Evolutionary conservation across 208 protist genomes (phyloP).

Genomic region (Leishmania tarentolae): DNA sequence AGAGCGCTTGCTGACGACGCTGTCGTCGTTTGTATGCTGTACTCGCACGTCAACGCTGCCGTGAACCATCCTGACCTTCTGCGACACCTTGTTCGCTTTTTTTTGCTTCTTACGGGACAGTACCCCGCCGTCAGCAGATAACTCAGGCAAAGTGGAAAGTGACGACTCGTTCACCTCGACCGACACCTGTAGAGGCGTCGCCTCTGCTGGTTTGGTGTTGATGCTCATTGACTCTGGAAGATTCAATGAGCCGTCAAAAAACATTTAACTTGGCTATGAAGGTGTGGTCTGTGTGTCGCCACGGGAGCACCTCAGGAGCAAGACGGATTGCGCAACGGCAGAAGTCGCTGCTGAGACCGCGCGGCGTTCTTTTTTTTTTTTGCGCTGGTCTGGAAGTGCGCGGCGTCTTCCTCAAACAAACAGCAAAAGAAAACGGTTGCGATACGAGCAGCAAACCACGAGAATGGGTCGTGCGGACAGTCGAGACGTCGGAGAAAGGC

Average conservation of each 20-base stretch:
- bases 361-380: not conserved
- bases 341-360: not conserved
- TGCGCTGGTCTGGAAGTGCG: not conserved
- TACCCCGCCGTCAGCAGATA: not conserved
- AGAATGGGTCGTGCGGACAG: not conserved
- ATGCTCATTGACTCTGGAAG: not conserved
- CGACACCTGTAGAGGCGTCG: not conserved
- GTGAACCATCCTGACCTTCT: conserved; percentile 42
- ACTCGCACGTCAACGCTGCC: conserved; percentile 75
- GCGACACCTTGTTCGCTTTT: conserved; percentile 49
- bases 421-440: not conserved
- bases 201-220: not conserved
- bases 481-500: not conserved
- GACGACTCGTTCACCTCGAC: not conserved
- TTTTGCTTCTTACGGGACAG: conserved; percentile 58
- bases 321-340: not conserved
- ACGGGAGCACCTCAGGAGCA: not conserved
- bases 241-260: not conserved
- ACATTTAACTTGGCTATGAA: not conserved
- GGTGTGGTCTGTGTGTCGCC: not conserved
- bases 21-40: conserved; percentile 93
- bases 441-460: not conserved
- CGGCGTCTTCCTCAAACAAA: not conserved
- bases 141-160: not conserved
- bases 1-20: conserved; percentile 90